phyloP scores from a whole-genome alignment of 2,329 filamentous ascomycete genomes.

The Coniochaeta sp. region DNA sequence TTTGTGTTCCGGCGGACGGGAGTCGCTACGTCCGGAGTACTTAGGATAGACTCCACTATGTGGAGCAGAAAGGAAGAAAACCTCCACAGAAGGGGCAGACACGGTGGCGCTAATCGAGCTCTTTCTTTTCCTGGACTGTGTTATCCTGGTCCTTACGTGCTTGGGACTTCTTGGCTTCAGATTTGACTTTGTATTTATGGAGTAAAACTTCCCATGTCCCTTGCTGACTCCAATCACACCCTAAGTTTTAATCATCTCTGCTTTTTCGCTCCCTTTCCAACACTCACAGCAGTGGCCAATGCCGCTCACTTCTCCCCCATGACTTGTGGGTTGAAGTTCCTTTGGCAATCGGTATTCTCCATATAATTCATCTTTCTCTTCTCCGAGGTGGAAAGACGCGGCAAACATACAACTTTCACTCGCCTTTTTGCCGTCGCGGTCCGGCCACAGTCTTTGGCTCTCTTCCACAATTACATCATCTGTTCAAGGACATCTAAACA shows the following conservation, averaged over 20 bases:
- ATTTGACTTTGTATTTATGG: neutral
- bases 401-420: no score
- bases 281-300: neutral
- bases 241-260: neutral
- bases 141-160: neutral
- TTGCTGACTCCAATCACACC: neutral
- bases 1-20: neutral
- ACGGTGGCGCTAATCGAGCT: neutral
- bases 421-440: neutral
- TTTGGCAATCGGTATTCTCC: neutral
- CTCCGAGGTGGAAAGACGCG: neutral
- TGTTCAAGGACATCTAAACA: neutral
- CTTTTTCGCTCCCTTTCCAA: neutral
- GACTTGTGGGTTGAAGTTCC: neutral
- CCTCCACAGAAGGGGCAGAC: neutral
- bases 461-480: neutral
- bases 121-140: neutral
- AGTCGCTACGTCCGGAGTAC: neutral
- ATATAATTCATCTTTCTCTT: neutral
- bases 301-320: neutral
- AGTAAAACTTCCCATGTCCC: neutral
- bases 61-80: neutral
- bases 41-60: neutral
- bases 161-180: conserved; percentile 1
- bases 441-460: neutral